Evolutionary conservation across 1,284 basidiomycete genomes (phyloP), one percentile per base, ranked within the genome.

Genomic region (Pisolithus thermaeus): DNA sequence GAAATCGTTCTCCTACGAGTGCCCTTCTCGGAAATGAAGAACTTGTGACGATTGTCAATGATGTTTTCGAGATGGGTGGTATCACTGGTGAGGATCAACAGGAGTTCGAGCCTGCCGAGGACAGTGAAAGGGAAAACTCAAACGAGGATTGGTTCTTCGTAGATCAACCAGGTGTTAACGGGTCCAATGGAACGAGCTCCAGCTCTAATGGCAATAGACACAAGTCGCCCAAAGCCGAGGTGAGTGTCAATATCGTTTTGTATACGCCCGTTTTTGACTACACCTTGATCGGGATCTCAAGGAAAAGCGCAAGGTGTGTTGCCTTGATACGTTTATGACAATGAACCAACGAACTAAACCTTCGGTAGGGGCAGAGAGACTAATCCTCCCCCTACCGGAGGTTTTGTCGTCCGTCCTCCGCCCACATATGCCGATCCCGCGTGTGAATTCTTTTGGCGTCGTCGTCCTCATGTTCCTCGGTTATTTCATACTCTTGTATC

Each of bases 1-100:
- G 78, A 3, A 60, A 60, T 5, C 16, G 11, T 12, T 22, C 44
- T 6, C 77, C 77, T 0, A 67, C 68, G 0, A 66, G 69, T 3
- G 70, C 73, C 0, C 65, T 65, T 8, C 52, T 77, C 4, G 64
- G 60, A 4, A 68, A 69, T 1, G 61, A 65, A 1, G 72, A 75
- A 9, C 61, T 81, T 54, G 58, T 61, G 37, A 58, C 59, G 20
- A 68, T 74, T 46, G 59, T 73, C 52, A 60, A 53, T 32, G 59
- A 59, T 7, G n/a, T 44, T n/a, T 50, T 64, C 56, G 52, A 46
- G 48, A 23, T n/a, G 18, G 53, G 52, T 54, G 58, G 50, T 59
- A 40, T n/a, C 37, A 43, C 14, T 27, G 16, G 28, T n/a, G 44
- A 18, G 18, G 41, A 11, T 28, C 41, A 22, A 27, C 14, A 43